A percentile compares a stretch with the other conserved stretches of the same genome.
Evolutionary conservation across 768 basidiomycete species (phyloP).

Genomic region (Antrodiella citrinella): DNA sequence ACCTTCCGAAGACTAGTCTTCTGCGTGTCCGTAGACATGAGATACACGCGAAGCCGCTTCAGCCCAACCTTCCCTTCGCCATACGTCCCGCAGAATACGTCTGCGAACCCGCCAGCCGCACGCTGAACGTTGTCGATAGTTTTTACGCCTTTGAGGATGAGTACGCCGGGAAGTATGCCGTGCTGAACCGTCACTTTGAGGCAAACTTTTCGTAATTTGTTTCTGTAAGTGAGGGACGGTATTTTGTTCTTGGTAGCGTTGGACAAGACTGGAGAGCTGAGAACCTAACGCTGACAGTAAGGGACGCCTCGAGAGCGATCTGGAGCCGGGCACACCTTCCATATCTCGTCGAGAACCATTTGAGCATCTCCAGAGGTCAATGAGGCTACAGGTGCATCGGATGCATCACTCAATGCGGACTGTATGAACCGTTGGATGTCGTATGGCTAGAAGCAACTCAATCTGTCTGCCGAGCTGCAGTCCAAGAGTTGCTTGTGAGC

Average conservation of each 20-base stretch:
- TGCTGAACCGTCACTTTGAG: background rate
- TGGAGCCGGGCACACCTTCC: background rate
- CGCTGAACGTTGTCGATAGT: background rate
- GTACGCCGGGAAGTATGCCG: background rate
- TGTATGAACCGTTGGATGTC: too few relatives aligned
- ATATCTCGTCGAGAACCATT: background rate
- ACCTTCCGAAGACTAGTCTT: background rate
- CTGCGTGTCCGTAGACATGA: background rate
- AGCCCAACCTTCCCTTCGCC: background rate
- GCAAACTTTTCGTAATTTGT: background rate
- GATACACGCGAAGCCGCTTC: background rate
- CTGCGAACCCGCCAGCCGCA: background rate
- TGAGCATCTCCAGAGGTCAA: background rate
- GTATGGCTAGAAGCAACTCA: too few relatives aligned
- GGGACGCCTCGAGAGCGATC: background rate
- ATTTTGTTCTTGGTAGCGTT: background rate
- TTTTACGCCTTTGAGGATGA: background rate
- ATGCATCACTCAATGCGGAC: too few relatives aligned
- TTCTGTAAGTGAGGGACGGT: background rate
- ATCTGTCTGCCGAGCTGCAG: too few relatives aligned
- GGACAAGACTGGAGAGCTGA: background rate
- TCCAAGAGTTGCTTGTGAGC: too few relatives aligned
- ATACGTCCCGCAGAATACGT: background rate
- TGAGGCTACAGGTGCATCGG: too few relatives aligned
- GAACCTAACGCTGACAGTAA: background rate